These are phyloP conservation scores for Alternaria sp. DNA, from an alignment of 2,329 filamentous ascomycete species.

Conservation along the genomic window DNA sequence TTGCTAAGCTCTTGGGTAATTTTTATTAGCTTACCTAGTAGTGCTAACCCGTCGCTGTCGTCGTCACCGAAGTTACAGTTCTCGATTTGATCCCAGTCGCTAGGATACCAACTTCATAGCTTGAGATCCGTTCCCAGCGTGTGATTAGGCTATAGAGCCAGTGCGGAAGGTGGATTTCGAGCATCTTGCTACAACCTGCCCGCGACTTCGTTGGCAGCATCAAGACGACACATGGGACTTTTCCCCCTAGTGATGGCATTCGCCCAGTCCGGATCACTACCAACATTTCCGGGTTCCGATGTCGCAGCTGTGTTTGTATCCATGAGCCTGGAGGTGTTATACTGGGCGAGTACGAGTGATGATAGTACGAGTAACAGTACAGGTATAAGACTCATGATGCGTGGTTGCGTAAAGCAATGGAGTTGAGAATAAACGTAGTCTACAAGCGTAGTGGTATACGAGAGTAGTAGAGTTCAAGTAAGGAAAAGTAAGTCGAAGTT, in stretches of 20 bases:
- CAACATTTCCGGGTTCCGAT: background rate
- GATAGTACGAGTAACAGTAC: too few species aligned
- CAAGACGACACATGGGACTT: background rate
- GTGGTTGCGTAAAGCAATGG: too few species aligned
- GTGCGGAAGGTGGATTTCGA: background rate
- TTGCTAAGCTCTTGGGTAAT: background rate
- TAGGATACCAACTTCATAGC: background rate
- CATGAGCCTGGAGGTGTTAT: too few species aligned
- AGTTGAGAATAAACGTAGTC: too few species aligned
- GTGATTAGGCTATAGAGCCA: background rate
- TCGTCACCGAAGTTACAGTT: slow-evolving; percentile 11
- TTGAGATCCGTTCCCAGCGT: background rate
- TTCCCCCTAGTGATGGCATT: background rate
- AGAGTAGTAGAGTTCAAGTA: too few species aligned
- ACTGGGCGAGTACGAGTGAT: too few species aligned
- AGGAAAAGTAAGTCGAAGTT: too few species aligned
- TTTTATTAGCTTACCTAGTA: slow-evolving; percentile 15
- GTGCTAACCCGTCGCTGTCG: background rate
- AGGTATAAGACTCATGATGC: too few species aligned
- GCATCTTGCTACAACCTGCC: background rate
- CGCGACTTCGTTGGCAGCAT: background rate
- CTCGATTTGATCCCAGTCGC: background rate
- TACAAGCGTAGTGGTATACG: too few species aligned
- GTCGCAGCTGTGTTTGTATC: background rate
- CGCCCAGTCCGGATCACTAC: background rate